A percentile compares a stretch with the other conserved stretches of the same genome.
These are phyloP conservation scores for Parastagonospora nodorum DNA, from an alignment of 2,329 filamentous ascomycete species.

Conservation along the genomic window DNA sequence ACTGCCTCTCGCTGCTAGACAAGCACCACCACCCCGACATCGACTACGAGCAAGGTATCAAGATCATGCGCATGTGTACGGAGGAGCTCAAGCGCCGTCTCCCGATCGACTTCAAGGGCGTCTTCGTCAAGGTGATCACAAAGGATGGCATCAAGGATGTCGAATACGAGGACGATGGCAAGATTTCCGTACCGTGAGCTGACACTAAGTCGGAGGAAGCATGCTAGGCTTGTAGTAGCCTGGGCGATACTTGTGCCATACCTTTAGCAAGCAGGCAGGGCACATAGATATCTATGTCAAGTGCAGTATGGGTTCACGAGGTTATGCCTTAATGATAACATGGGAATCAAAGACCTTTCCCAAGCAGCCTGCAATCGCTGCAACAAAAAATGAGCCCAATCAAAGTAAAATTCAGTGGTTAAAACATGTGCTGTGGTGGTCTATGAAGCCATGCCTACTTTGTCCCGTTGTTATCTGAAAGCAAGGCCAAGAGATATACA, in stretches of 20 bases:
- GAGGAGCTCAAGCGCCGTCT: conserved; percentile 96
- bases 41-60: conserved; percentile 83
- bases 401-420: neutral
- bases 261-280: neutral
- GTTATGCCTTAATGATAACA: conserved; percentile 1
- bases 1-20: conserved; percentile 95
- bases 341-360: conserved; percentile 1
- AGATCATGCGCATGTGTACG: conserved; percentile 91
- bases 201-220: neutral
- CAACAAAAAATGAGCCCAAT: neutral
- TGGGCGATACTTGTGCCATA: conserved; percentile 12
- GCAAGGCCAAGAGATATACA: no score
- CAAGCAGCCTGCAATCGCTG: neutral
- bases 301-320: conserved; percentile 1
- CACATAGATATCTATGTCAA: neutral
- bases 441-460: neutral
- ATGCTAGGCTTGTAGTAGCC: conserved; percentile 7
- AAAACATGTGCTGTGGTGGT: no score
- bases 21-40: conserved; percentile 99
- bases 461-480: neutral
- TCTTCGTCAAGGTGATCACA: conserved; percentile 89
- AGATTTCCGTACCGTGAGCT: conserved; percentile 65
- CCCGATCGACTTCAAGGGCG: conserved; percentile 98
- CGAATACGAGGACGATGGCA: conserved; percentile 81
- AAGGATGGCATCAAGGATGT: conserved; percentile 90